phyloP scores from a whole-genome alignment of 345 rosid species.

The Eucalyptus curtisii region DNA sequence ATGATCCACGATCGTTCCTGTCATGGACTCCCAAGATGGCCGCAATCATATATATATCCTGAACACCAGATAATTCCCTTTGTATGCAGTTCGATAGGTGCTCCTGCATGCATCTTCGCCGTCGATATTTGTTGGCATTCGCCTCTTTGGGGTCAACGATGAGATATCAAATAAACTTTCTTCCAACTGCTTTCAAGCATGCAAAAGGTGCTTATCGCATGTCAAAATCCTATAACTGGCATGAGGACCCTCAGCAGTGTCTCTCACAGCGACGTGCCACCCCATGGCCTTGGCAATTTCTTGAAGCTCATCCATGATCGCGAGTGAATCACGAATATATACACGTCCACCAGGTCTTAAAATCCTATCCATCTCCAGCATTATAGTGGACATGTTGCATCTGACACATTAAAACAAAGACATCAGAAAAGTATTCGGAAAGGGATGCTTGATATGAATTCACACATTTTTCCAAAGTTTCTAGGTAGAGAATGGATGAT shows the following conservation, averaged over 20 bases:
- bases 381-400: constrained; percentile 76
- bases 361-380: constrained; percentile 98
- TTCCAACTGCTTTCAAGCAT: constrained; percentile 3
- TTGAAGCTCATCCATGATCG: constrained; percentile 72
- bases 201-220: constrained; percentile 56
- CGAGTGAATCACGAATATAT: constrained; percentile 68
- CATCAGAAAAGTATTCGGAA: neutral
- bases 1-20: neutral
- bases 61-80: neutral
- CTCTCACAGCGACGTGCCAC: constrained; percentile 50
- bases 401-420: constrained; percentile 15
- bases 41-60: neutral
- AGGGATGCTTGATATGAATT: neutral
- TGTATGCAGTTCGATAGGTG: neutral
- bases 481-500: neutral
- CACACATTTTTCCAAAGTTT: neutral
- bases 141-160: neutral
- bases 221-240: constrained; percentile 80
- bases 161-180: neutral
- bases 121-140: neutral
- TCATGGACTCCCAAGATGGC: neutral
- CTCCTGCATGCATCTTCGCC: neutral
- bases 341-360: constrained; percentile 92
- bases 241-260: constrained; percentile 94
- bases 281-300: constrained; percentile 75